Evolutionary conservation across 257 asterid species (phyloP).

Genomic region (Ophiorrhiza pumila): DNA sequence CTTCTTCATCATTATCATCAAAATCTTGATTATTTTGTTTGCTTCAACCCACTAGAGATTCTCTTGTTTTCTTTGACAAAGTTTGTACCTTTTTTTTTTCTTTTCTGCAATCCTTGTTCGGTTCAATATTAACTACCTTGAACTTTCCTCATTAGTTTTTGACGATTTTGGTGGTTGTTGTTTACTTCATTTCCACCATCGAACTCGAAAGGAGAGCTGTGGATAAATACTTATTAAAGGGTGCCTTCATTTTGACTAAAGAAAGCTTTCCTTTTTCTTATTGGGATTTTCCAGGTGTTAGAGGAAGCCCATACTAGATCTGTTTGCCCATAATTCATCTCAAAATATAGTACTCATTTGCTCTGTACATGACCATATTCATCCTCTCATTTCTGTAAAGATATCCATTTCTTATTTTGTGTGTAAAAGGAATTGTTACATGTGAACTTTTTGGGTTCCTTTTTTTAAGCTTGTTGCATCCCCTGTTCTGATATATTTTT

Average conservation of each 20-base stretch:
- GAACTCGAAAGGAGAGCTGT: conserved; percentile 15
- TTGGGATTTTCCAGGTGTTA: conserved; percentile 23
- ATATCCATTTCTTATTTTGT: background rate
- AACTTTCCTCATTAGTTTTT: conserved; percentile 5
- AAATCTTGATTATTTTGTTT: conserved; percentile 9
- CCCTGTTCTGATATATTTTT: conserved; percentile 10
- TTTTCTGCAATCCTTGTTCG: background rate
- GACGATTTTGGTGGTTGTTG: background rate
- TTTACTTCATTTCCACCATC: background rate
- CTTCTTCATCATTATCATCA: conserved; percentile 15
- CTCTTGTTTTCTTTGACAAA: conserved; percentile 1
- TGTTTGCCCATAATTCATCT: conserved; percentile 10
- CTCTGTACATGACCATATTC: background rate
- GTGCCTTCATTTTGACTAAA: conserved; percentile 25
- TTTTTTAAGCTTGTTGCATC: conserved; percentile 17
- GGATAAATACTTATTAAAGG: conserved; percentile 7
- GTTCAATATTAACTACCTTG: background rate
- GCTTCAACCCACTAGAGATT: conserved; percentile 15
- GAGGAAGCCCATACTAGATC: conserved; percentile 27
- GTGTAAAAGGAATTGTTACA: background rate
- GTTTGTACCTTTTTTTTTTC: background rate
- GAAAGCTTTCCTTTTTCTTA: background rate
- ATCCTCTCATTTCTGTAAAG: background rate
- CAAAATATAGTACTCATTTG: conserved; percentile 4
- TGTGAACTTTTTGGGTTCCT: conserved; percentile 10